phyloP scores from a whole-genome alignment of 805 yeast species.

The Monosporozyma siamensis region DNA sequence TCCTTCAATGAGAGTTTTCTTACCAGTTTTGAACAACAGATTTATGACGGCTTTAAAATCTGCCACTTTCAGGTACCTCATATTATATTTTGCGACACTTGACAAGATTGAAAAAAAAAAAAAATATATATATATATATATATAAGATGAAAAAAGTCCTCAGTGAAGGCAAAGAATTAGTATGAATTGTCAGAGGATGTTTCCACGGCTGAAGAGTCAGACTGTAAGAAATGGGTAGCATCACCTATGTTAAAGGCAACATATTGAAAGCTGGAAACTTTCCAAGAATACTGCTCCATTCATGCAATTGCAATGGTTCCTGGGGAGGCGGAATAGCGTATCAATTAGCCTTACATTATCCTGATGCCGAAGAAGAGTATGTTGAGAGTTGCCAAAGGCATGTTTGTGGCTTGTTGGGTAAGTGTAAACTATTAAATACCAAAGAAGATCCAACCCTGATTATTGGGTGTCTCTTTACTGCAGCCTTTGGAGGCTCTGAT shows the following conservation, averaged over 20 bases:
- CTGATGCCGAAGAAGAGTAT: conserved; percentile 46
- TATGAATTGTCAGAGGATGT: no score
- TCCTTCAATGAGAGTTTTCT: no score
- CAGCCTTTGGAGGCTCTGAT: conserved; percentile 39
- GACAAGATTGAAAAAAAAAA: no score
- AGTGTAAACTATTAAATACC: conserved; percentile 21
- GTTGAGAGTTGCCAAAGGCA: conserved; percentile 17
- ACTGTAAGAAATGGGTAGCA: conserved; percentile 21
- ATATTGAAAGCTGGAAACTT: conserved; percentile 8
- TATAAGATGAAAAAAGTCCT: no score
- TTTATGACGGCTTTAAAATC: no score
- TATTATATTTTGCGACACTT: no score
- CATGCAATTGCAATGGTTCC: conserved; percentile 67
- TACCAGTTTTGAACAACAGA: no score
- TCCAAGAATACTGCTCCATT: conserved; percentile 54
- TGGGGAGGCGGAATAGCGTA: conserved; percentile 87
- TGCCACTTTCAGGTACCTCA: no score
- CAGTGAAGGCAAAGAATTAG: no score
- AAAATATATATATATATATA: no score
- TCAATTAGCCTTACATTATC: conserved; percentile 44
- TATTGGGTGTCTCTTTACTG: conserved; percentile 68
- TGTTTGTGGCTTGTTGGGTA: conserved; percentile 39
- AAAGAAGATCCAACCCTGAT: conserved; percentile 12
- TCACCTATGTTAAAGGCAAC: conserved; percentile 16
- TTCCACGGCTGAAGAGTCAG: no score